Evolutionary conservation across 139 green algal genomes (phyloP), one percentile per base, ranked within the genome.

Genomic region (Closterium sp.): DNA sequence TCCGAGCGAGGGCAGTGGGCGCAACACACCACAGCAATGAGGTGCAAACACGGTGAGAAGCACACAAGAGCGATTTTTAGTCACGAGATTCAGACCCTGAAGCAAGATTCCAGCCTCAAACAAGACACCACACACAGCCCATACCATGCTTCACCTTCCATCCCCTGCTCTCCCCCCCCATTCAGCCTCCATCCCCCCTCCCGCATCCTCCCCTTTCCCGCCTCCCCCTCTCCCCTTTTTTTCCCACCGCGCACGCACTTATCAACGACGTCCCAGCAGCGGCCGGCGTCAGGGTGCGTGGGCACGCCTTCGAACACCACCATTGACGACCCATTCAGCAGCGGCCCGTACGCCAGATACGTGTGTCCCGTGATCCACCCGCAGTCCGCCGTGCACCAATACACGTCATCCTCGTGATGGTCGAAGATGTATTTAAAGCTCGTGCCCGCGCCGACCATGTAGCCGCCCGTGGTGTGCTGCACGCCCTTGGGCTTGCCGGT

Each of bases 261-360:
- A 91, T 95, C 94, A 21, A 95, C 62, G 42, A 95, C 91, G 22
- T 95, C 96, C 98, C 98, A 99, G 94, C 95, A 98, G 85, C 98
- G 96, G 6, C 95, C 97, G 17, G 97, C 95, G 17, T 97, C 96
- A 6, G 95, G 95, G 84, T 95, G 94, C 28, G 88, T 94, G 84
- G 98, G 98, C 50, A 98, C 96, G 27, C 98, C 98, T 95, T 99
- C 98, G 95, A 99, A 99, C 70, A 99, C 93, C 21, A 99, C 92
- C 32, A 95, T 88, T 5, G 88, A 96, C 5, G 96, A 97, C 10
- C 97, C 96, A 89, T 97, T 97, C 21, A 99, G 95, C 94, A 99
- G 95, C 0, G 98, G 98, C 4, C 96, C 95, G 89, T 96, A 97
- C 24, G 94, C 70, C n/a, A 96, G 27, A 92, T 96, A 96, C 31